A percentile compares a stretch with the other conserved stretches of the same genome.
Conservation (phyloP, 2,329 filamentous ascomycete genomes). For the Cladosporium colombiae region DNA sequence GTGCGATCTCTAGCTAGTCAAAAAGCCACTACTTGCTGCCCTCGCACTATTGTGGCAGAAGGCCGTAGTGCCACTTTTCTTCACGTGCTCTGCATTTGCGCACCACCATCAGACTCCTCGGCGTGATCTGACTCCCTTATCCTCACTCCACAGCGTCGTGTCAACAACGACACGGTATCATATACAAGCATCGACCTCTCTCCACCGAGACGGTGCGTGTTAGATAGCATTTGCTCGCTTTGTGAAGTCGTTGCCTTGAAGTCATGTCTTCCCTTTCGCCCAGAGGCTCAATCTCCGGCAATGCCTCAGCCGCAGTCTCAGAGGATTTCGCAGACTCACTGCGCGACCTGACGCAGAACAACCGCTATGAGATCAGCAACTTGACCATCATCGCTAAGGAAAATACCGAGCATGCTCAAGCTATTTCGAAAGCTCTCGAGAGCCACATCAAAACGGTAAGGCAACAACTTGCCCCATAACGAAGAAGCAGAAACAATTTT, state of each 20-base stretch:
- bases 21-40: conserved; percentile 21
- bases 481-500: conserved; percentile 23
- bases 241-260: conserved; percentile 19
- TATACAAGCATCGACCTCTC: neutral
- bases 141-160: conserved; percentile 8
- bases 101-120: conserved; percentile 15
- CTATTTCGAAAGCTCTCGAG: conserved; percentile 86
- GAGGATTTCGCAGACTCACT: conserved; percentile 93
- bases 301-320: conserved; percentile 78
- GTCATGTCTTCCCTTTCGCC: conserved; percentile 59
- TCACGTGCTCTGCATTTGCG: conserved; percentile 19
- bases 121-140: conserved; percentile 14
- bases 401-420: conserved; percentile 92
- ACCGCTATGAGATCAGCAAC: conserved; percentile 94
- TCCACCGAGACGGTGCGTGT: conserved; percentile 8
- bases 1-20: conserved; percentile 21
- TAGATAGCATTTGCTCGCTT: conserved; percentile 19
- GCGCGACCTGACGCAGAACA: conserved; percentile 87
- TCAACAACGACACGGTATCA: conserved; percentile 9
- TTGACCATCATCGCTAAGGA: conserved; percentile 96
- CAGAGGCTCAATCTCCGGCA: conserved; percentile 41
- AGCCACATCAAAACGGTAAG: conserved; percentile 95
- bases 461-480: conserved; percentile 13
- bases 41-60: conserved; percentile 20
- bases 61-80: conserved; percentile 21